Conservation (phyloP, 2,329 filamentous ascomycete genomes). For the Penicillium griseofulvum region DNA sequence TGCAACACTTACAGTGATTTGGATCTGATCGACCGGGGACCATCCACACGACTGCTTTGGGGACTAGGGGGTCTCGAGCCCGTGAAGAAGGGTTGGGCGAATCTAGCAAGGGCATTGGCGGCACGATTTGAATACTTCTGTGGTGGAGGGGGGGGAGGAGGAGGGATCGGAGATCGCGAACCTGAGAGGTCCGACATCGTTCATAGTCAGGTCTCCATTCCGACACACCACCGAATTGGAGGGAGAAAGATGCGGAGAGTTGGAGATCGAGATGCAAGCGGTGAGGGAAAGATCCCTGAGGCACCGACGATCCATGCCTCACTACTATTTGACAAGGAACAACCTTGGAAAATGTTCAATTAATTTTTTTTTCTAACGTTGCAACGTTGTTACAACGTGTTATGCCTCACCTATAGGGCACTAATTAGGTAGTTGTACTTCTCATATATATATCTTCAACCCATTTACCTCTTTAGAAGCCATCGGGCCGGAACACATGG, state of each 20-base stretch:
- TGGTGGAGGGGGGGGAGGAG: slow-evolving; percentile 37
- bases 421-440: neutral
- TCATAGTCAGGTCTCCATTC: slow-evolving; percentile 21
- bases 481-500: slow-evolving; percentile 7
- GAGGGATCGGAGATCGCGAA: slow-evolving; percentile 33
- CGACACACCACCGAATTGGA: slow-evolving; percentile 28
- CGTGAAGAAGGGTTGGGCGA: slow-evolving; percentile 55
- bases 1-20: slow-evolving; percentile 40
- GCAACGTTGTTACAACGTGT: neutral
- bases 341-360: neutral
- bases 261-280: slow-evolving; percentile 5
- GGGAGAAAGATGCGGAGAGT: slow-evolving; percentile 5
- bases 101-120: slow-evolving; percentile 50
- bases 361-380: neutral
- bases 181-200: slow-evolving; percentile 29
- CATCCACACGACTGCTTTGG: slow-evolving; percentile 37
- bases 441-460: neutral
- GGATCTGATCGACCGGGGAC: slow-evolving; percentile 35
- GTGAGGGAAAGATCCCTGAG: slow-evolving; percentile 7
- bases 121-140: slow-evolving; percentile 45
- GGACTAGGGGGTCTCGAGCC: slow-evolving; percentile 55
- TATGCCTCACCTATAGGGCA: neutral
- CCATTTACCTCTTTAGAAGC: neutral
- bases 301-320: neutral
- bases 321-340: neutral